Evolutionary conservation across 345 rosid genomes (phyloP).

Genomic region (Pugionium cornutum): DNA sequence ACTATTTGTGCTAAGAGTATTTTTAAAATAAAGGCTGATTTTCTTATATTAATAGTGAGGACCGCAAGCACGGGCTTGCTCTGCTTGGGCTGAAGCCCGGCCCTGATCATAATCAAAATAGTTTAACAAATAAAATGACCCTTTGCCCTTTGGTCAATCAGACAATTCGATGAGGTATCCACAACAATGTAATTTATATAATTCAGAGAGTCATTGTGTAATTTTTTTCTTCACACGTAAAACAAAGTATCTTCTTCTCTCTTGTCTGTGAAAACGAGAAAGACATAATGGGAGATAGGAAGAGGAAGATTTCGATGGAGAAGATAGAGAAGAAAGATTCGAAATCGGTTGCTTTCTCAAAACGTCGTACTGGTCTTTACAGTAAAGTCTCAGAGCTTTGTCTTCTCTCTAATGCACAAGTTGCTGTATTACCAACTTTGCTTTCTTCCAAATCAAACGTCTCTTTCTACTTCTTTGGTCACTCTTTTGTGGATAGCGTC

Average conservation of each 20-base stretch:
- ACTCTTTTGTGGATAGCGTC: conserved; percentile 27
- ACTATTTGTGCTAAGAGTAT: too few relatives aligned
- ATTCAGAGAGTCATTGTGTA: too few relatives aligned
- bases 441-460: conserved; percentile 11
- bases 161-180: too few relatives aligned
- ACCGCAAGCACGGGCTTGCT: too few relatives aligned
- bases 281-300: conserved; percentile 23
- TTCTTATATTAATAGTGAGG: too few relatives aligned
- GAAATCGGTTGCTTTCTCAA: conserved; percentile 14
- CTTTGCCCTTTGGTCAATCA: background rate
- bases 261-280: background rate
- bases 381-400: conserved; percentile 31
- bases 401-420: conserved; percentile 15
- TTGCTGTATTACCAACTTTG: conserved; percentile 18
- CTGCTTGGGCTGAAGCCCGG: too few relatives aligned
- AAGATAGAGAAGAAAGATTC: conserved; percentile 4
- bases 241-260: too few relatives aligned
- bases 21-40: too few relatives aligned
- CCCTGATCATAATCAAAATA: too few relatives aligned
- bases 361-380: conserved; percentile 32
- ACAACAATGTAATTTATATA: too few relatives aligned
- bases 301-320: conserved; percentile 13
- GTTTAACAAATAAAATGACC: background rate
- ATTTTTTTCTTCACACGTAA: too few relatives aligned
- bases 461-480: conserved; percentile 30